A percentile compares a stretch with the other conserved stretches of the same genome.
phyloP scores from a whole-genome alignment of 2,329 filamentous ascomycete genomes.

The Fusarium albidum region DNA sequence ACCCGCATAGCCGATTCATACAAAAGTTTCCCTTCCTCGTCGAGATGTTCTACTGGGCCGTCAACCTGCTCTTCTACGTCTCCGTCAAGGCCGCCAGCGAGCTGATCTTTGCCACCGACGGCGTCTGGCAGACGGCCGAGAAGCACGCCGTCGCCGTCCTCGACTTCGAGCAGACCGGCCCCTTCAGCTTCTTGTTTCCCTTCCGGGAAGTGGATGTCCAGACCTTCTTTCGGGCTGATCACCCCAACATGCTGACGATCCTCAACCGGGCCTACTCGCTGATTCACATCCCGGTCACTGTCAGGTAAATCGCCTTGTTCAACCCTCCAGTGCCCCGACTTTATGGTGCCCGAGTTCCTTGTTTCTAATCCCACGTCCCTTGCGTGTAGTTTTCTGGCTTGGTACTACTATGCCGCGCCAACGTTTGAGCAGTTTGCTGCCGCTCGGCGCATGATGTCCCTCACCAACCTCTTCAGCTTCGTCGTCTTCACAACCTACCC shows the following conservation, averaged over 20 bases:
- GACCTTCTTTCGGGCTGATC: slow-evolving; percentile 63
- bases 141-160: slow-evolving; percentile 63
- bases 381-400: slow-evolving; percentile 68
- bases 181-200: slow-evolving; percentile 60
- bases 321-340: background rate
- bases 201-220: slow-evolving; percentile 61
- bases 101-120: slow-evolving; percentile 48
- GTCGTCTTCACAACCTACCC: slow-evolving; percentile 63
- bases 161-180: slow-evolving; percentile 60
- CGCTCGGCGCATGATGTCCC: slow-evolving; percentile 53
- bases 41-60: slow-evolving; percentile 78
- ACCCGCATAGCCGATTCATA: slow-evolving; percentile 69
- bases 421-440: slow-evolving; percentile 47
- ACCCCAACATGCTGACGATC: slow-evolving; percentile 60
- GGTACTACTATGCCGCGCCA: slow-evolving; percentile 67
- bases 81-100: slow-evolving; percentile 37
- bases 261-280: slow-evolving; percentile 67
- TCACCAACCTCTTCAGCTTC: slow-evolving; percentile 65
- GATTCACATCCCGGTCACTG: slow-evolving; percentile 68
- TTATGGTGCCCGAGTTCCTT: too few species aligned
- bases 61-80: slow-evolving; percentile 70
- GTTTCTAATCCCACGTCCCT: background rate
- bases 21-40: slow-evolving; percentile 74
- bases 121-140: slow-evolving; percentile 64
- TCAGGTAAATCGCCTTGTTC: slow-evolving; percentile 52